Evolutionary conservation across 306 rosid species (phyloP).

Genomic region (Alnus rubra): DNA sequence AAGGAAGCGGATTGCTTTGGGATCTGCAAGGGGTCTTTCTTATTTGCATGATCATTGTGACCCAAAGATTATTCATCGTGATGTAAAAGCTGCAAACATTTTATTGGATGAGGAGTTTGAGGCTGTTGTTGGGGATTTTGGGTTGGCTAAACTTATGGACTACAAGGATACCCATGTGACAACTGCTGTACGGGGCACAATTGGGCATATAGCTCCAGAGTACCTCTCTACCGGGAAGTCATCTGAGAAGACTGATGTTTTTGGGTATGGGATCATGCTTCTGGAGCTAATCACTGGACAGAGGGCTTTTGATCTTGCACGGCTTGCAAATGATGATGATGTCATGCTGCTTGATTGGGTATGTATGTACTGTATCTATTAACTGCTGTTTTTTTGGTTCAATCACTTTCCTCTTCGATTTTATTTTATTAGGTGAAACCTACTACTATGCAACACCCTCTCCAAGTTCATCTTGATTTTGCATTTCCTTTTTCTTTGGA

Average conservation of each 20-base stretch:
- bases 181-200: constrained; percentile 94
- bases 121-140: constrained; percentile 98
- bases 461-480: constrained; percentile 1
- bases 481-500: neutral
- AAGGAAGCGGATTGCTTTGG: constrained; percentile 89
- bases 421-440: neutral
- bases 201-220: constrained; percentile 96
- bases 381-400: constrained; percentile 15
- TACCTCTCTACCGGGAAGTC: constrained; percentile 92
- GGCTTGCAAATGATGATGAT: constrained; percentile 97
- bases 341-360: constrained; percentile 99
- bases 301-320: constrained; percentile 95
- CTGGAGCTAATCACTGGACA: constrained; percentile 97
- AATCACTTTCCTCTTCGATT: constrained; percentile 4
- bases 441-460: neutral
- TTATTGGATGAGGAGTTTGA: constrained; percentile 96
- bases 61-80: constrained; percentile 97
- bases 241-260: constrained; percentile 95
- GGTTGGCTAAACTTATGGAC: constrained; percentile 98
- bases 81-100: constrained; percentile 96
- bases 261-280: constrained; percentile 96
- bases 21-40: constrained; percentile 97
- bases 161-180: constrained; percentile 98
- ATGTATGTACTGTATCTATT: constrained; percentile 27
- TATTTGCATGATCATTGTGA: constrained; percentile 98